Evolutionary conservation across 1,284 basidiomycete genomes (phyloP), one percentile per base, ranked within the genome.

Genomic region (Rugosomyces carneus): DNA sequence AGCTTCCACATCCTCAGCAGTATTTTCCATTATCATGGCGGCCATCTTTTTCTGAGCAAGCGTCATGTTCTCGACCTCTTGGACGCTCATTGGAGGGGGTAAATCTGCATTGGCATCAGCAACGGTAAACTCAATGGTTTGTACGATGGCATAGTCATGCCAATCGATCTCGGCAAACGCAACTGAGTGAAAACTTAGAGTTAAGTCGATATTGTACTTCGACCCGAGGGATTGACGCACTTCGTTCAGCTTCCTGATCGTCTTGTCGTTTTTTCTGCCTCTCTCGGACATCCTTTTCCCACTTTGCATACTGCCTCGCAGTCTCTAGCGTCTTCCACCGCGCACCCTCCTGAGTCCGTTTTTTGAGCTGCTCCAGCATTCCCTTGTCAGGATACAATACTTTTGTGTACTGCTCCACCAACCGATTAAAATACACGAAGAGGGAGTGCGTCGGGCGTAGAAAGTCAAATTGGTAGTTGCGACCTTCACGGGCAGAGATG

Each of bases 131-230:
- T 99, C 96, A 56, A 99, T 97, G 16, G 95, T 99, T 62, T 97
- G 93, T 13, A 98, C 96, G 49, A 97, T 92, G 42, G 94, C 92
- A 70, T 98, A 99, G 67, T 99, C 96, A 60, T 99, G 93, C 96
- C 96, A 99, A 63, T 99, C 96, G 60, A 99, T 98, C 62, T 94
- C 90, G 39, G 92, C 89, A 61, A 97, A 93, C 7, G 92, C 93
- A 62, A 81, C 88, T 90, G 51, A 53, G 43, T 26, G 45, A 35
- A 37, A 44, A 47, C 21, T 23, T 23, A 49, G 43, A 37, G 19
- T 37, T n/a, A 20, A 32, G 35, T 51, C 40, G 19, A 5, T 9
- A 9, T 29, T 36, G 10, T 15, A 20, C n/a, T 15, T n/a, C 35
- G 15, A 36, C 8, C 35, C 6, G 21, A 23, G 21, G 15, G 10